Conservation (phyloP, 2,329 filamentous ascomycete species). For the Colletotrichum brevisporum region DNA sequence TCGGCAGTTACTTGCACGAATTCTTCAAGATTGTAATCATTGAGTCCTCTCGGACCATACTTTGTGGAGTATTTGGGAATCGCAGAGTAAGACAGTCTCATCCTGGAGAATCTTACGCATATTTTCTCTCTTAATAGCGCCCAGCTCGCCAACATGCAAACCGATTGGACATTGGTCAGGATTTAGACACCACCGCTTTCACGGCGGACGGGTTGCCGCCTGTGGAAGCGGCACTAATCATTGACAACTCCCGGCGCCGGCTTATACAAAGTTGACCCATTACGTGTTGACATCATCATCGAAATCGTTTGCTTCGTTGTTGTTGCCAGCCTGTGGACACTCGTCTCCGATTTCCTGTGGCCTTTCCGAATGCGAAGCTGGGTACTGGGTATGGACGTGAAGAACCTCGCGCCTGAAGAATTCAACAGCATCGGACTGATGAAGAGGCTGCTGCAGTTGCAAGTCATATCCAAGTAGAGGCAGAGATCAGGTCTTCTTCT, state of each 20-base stretch:
- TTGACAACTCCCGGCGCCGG: not conserved
- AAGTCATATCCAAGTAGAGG: no score
- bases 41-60: not conserved
- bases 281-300: not conserved
- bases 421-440: slow-evolving; percentile 5
- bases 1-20: not conserved
- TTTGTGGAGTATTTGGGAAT: not conserved
- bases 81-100: not conserved
- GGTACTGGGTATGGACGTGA: slow-evolving; percentile 14
- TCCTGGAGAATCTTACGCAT: not conserved
- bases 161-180: not conserved
- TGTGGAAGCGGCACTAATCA: not conserved
- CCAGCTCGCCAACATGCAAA: not conserved
- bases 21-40: not conserved
- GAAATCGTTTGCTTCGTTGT: slow-evolving; percentile 5
- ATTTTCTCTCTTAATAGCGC: not conserved
- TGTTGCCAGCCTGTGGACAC: not conserved
- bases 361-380: not conserved
- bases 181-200: not conserved
- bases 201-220: not conserved
- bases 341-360: not conserved
- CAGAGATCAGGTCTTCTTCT: no score
- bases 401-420: slow-evolving; percentile 9
- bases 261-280: not conserved
- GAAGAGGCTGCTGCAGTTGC: not conserved